Base-by-base conservation (phyloP, 1,284 basidiomycete genomes). In the Ustilago curta region DNA sequence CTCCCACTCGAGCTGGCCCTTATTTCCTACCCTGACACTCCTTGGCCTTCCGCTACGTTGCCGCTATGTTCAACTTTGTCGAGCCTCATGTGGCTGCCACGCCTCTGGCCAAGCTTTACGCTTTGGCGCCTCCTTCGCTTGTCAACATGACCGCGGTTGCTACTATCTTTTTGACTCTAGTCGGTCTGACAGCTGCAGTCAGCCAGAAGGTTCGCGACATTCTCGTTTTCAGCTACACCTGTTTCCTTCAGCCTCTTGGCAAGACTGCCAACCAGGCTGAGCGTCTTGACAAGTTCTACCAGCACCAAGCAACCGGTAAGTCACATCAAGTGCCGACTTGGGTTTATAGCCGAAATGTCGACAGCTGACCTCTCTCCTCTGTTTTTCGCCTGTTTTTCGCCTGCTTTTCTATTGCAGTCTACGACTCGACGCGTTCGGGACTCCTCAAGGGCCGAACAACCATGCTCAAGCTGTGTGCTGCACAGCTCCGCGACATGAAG, bases 401-500 rank as follows among this genome's bases (percentile, higher is more conserved):
- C 42, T 9, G n/a, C 27, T 1, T n/a, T 4, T 8, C n/a, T 8
- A 8, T 9, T 19, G n/a, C 6, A 77, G 83, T 84, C 35, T 84
- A 84, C 70, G 83, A 84, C 48, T 66, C 78, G 11, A 84, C 83
- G 8, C 78, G 83, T 25, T 81, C 72, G 9, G 78, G 82, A 21
- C 78, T 84, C 31, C 75, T 84, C 47, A 78, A 82, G 50, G 83
- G 83, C 21, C 78, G 83, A 29, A 76, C 70, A 45, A 84, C 83
- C 31, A 83, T 84, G 83, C 80, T 84, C 61, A 83, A 84, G 75
- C 87, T 93, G 12, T 89, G 90, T 19, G 91, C 91, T 0, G 89
- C 89, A 27, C 91, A 93, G 81, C 86, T 93, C 18, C 88, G 87
- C 37, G 86, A 88, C 71, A 84, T 86, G 35, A 78, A 86, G 70